phyloP scores from a whole-genome alignment of 2,329 filamentous ascomycete genomes.

The Sporothrix brunneoviolacea region DNA sequence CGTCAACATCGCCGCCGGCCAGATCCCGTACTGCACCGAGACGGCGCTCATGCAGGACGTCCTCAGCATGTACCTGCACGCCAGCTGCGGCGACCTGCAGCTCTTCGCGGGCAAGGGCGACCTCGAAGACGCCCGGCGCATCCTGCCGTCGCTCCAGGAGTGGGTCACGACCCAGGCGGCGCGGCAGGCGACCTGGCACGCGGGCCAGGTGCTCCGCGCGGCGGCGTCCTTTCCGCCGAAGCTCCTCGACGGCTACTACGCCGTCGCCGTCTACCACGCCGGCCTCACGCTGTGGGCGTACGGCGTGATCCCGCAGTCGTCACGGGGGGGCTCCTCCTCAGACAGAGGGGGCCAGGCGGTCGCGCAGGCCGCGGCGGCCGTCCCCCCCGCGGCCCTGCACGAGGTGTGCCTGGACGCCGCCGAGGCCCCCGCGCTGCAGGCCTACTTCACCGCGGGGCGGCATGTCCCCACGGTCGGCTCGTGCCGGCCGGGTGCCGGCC shows the following conservation, averaged over 20 bases:
- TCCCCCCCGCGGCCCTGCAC: too few species aligned
- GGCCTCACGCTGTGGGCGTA: conserved; percentile 63
- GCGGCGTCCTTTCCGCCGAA: conserved; percentile 31
- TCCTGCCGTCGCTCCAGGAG: conserved; percentile 15
- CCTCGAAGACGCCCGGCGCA: conserved; percentile 52
- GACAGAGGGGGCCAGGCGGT: too few species aligned
- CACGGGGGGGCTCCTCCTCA: too few species aligned
- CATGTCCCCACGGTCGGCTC: too few species aligned
- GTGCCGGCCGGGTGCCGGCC: too few species aligned
- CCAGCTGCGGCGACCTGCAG: conserved; percentile 59
- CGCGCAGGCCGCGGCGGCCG: too few species aligned
- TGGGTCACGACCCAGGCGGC: conserved; percentile 14
- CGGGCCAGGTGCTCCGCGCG: conserved; percentile 17
- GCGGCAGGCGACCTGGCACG: conserved; percentile 18
- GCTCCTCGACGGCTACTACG: conserved; percentile 58
- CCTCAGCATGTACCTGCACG: conserved; percentile 57
- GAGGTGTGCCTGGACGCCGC: too few species aligned
- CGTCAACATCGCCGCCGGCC: background rate
- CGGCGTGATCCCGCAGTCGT: conserved; percentile 45
- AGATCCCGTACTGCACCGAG: too few species aligned
- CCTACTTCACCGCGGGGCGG: too few species aligned
- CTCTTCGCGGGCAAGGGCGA: conserved; percentile 61
- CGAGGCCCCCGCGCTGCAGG: too few species aligned
- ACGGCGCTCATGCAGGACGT: conserved; percentile 44
- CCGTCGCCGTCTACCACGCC: conserved; percentile 63